phyloP scores from a whole-genome alignment of 805 yeast genomes.

The Metschnikowia santaceciliae region DNA sequence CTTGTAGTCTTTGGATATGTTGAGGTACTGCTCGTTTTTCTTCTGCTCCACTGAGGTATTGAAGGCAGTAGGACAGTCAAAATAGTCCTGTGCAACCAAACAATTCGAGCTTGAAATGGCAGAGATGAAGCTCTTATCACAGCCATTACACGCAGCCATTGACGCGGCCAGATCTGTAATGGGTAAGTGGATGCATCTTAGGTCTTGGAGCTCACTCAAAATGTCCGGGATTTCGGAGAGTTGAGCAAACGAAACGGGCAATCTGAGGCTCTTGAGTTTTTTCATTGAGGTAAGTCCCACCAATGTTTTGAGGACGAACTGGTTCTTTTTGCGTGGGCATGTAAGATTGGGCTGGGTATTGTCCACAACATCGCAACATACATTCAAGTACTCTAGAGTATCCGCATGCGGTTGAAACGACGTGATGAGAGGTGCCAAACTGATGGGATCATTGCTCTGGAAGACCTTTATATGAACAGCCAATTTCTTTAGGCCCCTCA shows the following conservation, averaged over 20 bases:
- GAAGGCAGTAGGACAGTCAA: conserved; percentile 13
- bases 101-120: conserved; percentile 10
- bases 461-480: conserved; percentile 11
- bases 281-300: conserved; percentile 6
- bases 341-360: background rate
- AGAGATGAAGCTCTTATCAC: conserved; percentile 6
- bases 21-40: conserved; percentile 10
- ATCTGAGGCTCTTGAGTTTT: conserved; percentile 6
- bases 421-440: conserved; percentile 10
- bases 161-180: conserved; percentile 11
- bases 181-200: conserved; percentile 10
- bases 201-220: background rate
- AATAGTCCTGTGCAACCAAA: conserved; percentile 14
- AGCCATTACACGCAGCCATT: conserved; percentile 8
- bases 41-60: conserved; percentile 6
- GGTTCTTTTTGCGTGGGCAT: conserved; percentile 10
- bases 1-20: conserved; percentile 3
- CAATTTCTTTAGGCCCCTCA: conserved; percentile 6
- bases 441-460: conserved; percentile 4
- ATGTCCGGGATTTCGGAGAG: conserved; percentile 5
- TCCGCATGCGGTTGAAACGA: conserved; percentile 10
- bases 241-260: conserved; percentile 13
- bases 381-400: conserved; percentile 9
- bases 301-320: conserved; percentile 8
- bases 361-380: conserved; percentile 13